Conservation (phyloP, 2,329 filamentous ascomycete species). For the Rutstroemia sp. region DNA sequence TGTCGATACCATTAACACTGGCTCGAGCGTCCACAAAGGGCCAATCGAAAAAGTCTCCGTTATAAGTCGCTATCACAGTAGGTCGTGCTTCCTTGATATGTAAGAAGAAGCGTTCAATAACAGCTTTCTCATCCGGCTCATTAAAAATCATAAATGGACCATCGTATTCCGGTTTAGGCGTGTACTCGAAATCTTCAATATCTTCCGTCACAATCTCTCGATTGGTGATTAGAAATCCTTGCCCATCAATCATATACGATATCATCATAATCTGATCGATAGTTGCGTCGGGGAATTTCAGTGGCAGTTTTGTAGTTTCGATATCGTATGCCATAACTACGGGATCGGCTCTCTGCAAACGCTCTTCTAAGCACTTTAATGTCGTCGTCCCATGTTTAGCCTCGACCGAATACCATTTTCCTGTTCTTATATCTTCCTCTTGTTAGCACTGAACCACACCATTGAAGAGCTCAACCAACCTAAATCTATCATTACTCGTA, state of each 20-base stretch:
- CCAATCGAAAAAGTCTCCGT: slow-evolving; percentile 99
- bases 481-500: slow-evolving; percentile 95
- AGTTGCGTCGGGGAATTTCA: slow-evolving; percentile 93
- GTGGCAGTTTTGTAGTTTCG: slow-evolving; percentile 88
- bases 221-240: slow-evolving; percentile 96
- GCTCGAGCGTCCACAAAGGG: slow-evolving; percentile 93
- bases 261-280: slow-evolving; percentile 99
- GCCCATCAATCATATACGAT: slow-evolving; percentile 99
- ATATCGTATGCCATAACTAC: slow-evolving; percentile 99
- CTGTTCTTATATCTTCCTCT: slow-evolving; percentile 77
- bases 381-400: slow-evolving; percentile 84
- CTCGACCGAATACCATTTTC: slow-evolving; percentile 95
- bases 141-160: slow-evolving; percentile 98
- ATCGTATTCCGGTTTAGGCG: slow-evolving; percentile 90
- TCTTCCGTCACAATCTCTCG: slow-evolving; percentile 96
- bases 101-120: slow-evolving; percentile 87
- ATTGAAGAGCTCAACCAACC: slow-evolving; percentile 36
- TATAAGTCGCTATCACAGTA: slow-evolving; percentile 99
- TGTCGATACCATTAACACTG: slow-evolving; percentile 91
- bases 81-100: slow-evolving; percentile 93
- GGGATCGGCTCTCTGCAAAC: slow-evolving; percentile 83
- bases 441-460: slow-evolving; percentile 14
- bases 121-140: slow-evolving; percentile 81
- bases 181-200: slow-evolving; percentile 97
- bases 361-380: slow-evolving; percentile 79